These are phyloP conservation scores for Boletus rex-veris DNA, from an alignment of 768 basidiomycete genomes.

Conservation along the genomic window DNA sequence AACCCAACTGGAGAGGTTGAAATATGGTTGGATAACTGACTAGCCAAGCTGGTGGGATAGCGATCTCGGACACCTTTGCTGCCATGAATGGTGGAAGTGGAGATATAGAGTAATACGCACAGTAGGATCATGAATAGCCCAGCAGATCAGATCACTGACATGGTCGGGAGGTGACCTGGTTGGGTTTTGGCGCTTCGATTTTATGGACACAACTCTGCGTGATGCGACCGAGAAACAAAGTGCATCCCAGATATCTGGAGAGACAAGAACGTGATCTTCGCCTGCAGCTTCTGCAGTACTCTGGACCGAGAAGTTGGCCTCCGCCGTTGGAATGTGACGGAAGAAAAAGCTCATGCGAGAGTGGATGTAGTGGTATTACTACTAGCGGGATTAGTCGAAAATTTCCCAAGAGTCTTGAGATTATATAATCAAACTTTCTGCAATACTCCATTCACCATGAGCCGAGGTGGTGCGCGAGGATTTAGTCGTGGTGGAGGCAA, in stretches of 20 bases:
- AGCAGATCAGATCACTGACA: conserved; percentile 28
- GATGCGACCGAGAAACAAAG: conserved; percentile 17
- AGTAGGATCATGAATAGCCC: conserved; percentile 35
- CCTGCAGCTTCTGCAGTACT: conserved; percentile 1
- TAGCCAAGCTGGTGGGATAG: conserved; percentile 42
- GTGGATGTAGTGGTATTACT: not conserved
- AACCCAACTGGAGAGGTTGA: conserved; percentile 13
- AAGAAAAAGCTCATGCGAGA: conserved; percentile 38
- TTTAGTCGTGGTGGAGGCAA: conserved; percentile 53
- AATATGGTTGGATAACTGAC: conserved; percentile 37
- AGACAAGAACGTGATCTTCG: conserved; percentile 30
- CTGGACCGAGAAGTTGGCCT: conserved; percentile 30
- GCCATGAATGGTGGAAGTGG: conserved; percentile 20
- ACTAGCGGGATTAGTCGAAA: too few relatives aligned
- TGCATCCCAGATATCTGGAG: conserved; percentile 31
- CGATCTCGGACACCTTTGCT: conserved; percentile 31
- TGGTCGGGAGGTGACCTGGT: not conserved
- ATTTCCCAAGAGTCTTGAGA: not conserved
- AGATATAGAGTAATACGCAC: conserved; percentile 29
- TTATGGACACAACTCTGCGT: conserved; percentile 23
- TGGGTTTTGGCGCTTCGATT: conserved; percentile 13
- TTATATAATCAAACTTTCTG: conserved; percentile 22
- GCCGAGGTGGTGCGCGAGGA: conserved; percentile 52
- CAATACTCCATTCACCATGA: conserved; percentile 35
- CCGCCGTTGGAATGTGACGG: conserved; percentile 19